Conservation (phyloP, 805 yeast genomes). For the Pichia heedii region DNA sequence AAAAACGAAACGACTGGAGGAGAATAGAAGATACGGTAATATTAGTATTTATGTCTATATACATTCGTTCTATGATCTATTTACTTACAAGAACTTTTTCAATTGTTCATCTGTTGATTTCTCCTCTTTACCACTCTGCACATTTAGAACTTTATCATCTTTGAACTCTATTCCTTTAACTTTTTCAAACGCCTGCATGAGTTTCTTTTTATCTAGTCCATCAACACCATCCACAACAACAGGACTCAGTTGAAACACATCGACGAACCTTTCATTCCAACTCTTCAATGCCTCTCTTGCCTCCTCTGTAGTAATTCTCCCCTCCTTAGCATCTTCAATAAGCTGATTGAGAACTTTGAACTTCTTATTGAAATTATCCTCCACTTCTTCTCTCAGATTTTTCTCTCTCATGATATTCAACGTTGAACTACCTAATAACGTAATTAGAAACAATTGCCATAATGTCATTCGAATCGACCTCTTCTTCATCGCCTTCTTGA, state of each 20-base stretch:
- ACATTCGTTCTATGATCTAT: too few relatives aligned
- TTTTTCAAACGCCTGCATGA: constrained; percentile 7
- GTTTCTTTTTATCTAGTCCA: constrained; percentile 11
- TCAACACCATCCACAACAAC: constrained; percentile 14
- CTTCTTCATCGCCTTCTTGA: constrained; percentile 17
- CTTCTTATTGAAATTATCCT: constrained; percentile 31
- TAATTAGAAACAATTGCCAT: constrained; percentile 25
- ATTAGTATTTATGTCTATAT: too few relatives aligned
- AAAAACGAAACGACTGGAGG: too few relatives aligned
- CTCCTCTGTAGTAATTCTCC: constrained; percentile 25
- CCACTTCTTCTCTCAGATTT: constrained; percentile 34
- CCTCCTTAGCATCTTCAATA: constrained; percentile 14
- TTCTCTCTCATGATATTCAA: constrained; percentile 39
- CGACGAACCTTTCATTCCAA: constrained; percentile 35
- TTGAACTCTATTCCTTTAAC: constrained; percentile 6
- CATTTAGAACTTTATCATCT: neutral
- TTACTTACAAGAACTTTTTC: constrained; percentile 11
- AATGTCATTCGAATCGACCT: constrained; percentile 26
- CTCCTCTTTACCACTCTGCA: neutral
- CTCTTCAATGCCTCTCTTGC: constrained; percentile 32
- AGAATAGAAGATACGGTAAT: too few relatives aligned
- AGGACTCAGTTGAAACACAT: constrained; percentile 19
- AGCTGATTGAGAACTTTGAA: constrained; percentile 27
- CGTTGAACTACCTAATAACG: constrained; percentile 31
- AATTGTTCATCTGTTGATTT: constrained; percentile 8